Percentiles rank a stretch among this genome's conserved stretches.
phyloP scores from a whole-genome alignment of 2,329 filamentous ascomycete species.

The Pseudogymnoascus sp. region DNA sequence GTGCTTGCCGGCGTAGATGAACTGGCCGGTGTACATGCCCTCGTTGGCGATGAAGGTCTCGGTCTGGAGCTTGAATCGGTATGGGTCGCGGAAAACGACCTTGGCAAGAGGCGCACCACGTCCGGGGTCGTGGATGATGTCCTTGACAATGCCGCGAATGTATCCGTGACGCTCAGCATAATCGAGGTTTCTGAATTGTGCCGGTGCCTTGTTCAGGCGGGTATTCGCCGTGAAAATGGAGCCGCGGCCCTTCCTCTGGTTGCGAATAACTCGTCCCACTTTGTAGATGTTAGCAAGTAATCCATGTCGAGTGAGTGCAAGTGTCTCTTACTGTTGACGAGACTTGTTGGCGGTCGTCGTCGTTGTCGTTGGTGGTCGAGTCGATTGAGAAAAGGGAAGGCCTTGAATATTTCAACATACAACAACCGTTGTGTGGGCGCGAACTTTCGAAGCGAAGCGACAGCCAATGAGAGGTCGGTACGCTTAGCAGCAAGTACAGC shows the following conservation, averaged over 20 bases:
- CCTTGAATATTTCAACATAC: slow-evolving; percentile 8
- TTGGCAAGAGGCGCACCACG: slow-evolving; percentile 96
- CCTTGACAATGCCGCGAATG: slow-evolving; percentile 93
- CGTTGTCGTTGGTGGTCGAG: slow-evolving; percentile 7
- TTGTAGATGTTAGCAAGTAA: slow-evolving; percentile 2
- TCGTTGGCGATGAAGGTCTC: slow-evolving; percentile 99
- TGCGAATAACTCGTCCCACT: slow-evolving; percentile 55
- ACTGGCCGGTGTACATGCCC: slow-evolving; percentile 99
- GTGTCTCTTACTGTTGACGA: slow-evolving; percentile 8
- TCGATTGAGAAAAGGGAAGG: slow-evolving; percentile 7
- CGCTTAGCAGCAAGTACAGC: not conserved
- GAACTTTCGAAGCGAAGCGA: slow-evolving; percentile 5
- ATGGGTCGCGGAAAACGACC: slow-evolving; percentile 95
- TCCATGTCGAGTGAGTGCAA: not conserved
- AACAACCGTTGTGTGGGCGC: slow-evolving; percentile 5
- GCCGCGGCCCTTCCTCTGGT: slow-evolving; percentile 71
- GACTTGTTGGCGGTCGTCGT: slow-evolving; percentile 7
- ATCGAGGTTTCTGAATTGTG: slow-evolving; percentile 95
- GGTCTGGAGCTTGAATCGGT: slow-evolving; percentile 94
- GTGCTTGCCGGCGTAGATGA: slow-evolving; percentile 99
- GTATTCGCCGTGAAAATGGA: slow-evolving; percentile 74
- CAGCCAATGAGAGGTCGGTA: not conserved
- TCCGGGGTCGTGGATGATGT: slow-evolving; percentile 96
- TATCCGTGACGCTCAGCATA: slow-evolving; percentile 97
- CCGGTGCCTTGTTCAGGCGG: slow-evolving; percentile 88